Percentiles rank a stretch among this genome's conserved stretches.
Conservation (phyloP, 495 filamentous ascomycete genomes). For the Penicillium diatomitis region DNA sequence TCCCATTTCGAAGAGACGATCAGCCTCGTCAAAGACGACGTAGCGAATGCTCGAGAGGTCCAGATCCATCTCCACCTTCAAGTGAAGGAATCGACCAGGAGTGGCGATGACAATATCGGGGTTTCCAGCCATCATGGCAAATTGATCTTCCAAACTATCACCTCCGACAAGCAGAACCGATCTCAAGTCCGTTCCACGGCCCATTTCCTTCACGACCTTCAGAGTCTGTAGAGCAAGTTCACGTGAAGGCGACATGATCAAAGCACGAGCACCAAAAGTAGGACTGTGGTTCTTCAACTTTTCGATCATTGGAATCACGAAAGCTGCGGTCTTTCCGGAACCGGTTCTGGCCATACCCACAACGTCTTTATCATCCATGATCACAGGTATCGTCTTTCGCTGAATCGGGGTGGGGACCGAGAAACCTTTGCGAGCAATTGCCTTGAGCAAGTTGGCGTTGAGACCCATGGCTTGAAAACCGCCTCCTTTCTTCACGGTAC, state of each 20-base stretch:
- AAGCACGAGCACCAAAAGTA: conserved; percentile 70
- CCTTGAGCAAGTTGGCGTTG: conserved; percentile 69
- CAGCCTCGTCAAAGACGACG: conserved; percentile 95
- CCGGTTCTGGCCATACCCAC: conserved; percentile 97
- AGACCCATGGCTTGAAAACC: conserved; percentile 97
- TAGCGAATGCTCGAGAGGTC: conserved; percentile 80
- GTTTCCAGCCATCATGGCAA: conserved; percentile 82
- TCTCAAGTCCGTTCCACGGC: conserved; percentile 81
- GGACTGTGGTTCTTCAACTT: conserved; percentile 82
- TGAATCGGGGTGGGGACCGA: conserved; percentile 95
- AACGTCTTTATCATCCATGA: conserved; percentile 83
- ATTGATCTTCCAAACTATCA: conserved; percentile 94
- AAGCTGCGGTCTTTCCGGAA: conserved; percentile 94
- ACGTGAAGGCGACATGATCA: conserved; percentile 84
- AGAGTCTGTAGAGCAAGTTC: conserved; percentile 91
- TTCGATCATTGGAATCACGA: conserved; percentile 97
- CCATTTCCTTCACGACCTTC: conserved; percentile 91
- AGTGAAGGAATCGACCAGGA: conserved; percentile 87
- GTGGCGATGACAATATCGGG: conserved; percentile 96
- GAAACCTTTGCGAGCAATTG: conserved; percentile 89
- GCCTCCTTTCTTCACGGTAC: conserved; percentile 83
- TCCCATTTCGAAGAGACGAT: conserved; percentile 96
- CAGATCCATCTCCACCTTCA: conserved; percentile 90
- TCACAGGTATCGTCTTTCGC: conserved; percentile 85
- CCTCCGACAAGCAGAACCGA: conserved; percentile 85